Evolutionary conservation across 306 rosid species (phyloP).

Genomic region (Canavalia gladiata): DNA sequence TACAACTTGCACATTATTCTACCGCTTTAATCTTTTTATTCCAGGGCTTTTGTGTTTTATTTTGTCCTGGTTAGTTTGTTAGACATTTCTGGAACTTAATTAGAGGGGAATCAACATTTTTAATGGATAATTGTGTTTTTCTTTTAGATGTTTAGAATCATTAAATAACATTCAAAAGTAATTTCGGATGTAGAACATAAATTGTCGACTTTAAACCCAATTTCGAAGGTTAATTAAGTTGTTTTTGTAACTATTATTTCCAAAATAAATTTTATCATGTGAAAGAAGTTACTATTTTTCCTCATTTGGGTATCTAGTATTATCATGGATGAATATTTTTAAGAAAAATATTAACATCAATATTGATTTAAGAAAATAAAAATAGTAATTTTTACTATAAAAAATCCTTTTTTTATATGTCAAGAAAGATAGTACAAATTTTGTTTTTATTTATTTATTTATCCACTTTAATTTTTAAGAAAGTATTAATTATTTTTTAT

Average conservation of each 20-base stretch:
- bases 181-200: neutral
- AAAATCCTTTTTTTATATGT: too few relatives aligned
- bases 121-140: neutral
- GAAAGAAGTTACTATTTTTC: too few relatives aligned
- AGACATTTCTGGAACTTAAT: constrained; percentile 26
- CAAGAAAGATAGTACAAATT: too few relatives aligned
- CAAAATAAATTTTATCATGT: too few relatives aligned
- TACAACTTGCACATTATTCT: constrained; percentile 43
- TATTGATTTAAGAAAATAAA: too few relatives aligned
- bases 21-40: constrained; percentile 3
- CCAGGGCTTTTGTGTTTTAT: constrained; percentile 16
- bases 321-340: too few relatives aligned
- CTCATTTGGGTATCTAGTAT: too few relatives aligned
- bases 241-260: neutral
- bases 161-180: neutral
- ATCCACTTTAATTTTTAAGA: too few relatives aligned
- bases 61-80: constrained; percentile 46
- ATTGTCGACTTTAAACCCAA: neutral
- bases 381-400: too few relatives aligned
- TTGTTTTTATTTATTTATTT: too few relatives aligned
- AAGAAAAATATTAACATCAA: too few relatives aligned
- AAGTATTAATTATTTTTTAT: too few relatives aligned
- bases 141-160: constrained; percentile 5
- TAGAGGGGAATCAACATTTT: neutral
- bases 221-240: neutral